These are phyloP conservation scores for Polytrichum formosum DNA, from an alignment of 225 moss, liverwort and hornwort genomes.

Conservation along the genomic window DNA sequence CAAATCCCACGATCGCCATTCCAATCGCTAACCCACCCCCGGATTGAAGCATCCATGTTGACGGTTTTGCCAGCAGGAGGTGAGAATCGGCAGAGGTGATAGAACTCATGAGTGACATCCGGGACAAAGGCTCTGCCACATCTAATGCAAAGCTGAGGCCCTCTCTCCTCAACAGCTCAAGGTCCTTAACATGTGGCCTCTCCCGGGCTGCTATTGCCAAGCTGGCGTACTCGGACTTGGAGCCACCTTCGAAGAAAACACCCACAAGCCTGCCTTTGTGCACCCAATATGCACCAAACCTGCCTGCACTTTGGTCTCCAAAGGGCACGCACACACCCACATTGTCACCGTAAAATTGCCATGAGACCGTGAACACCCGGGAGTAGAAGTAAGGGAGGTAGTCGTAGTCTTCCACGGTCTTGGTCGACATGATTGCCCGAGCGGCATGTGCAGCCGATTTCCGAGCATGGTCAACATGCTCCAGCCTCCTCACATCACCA, in stretches of 20 bases:
- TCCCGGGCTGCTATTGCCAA: slow-evolving; percentile 60
- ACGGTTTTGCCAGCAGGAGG: slow-evolving; percentile 36
- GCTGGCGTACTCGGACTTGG: slow-evolving; percentile 68
- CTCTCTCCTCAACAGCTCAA: slow-evolving; percentile 29
- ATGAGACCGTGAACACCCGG: slow-evolving; percentile 81
- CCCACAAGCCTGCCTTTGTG: slow-evolving; percentile 64
- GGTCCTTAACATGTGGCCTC: slow-evolving; percentile 44
- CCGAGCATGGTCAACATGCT: slow-evolving; percentile 92
- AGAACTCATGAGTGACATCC: slow-evolving; percentile 31
- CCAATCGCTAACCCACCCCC: slow-evolving; percentile 63
- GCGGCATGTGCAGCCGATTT: slow-evolving; percentile 90
- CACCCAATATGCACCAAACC: slow-evolving; percentile 87
- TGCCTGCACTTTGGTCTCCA: slow-evolving; percentile 35
- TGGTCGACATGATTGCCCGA: slow-evolving; percentile 47
- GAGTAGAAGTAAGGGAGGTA: slow-evolving; percentile 95
- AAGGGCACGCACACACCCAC: slow-evolving; percentile 61
- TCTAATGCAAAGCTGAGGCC: slow-evolving; percentile 64
- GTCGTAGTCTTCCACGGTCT: slow-evolving; percentile 56
- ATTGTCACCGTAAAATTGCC: slow-evolving; percentile 89
- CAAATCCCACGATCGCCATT: slow-evolving; percentile 53
- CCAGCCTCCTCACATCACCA: slow-evolving; percentile 55
- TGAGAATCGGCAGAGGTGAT: slow-evolving; percentile 37
- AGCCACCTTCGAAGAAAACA: slow-evolving; percentile 79
- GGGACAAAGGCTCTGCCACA: slow-evolving; percentile 33
- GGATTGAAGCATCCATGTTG: slow-evolving; percentile 50